Evolutionary conservation across 2,329 filamentous ascomycete genomes (phyloP).

Genomic region (Diaporthe sp.): DNA sequence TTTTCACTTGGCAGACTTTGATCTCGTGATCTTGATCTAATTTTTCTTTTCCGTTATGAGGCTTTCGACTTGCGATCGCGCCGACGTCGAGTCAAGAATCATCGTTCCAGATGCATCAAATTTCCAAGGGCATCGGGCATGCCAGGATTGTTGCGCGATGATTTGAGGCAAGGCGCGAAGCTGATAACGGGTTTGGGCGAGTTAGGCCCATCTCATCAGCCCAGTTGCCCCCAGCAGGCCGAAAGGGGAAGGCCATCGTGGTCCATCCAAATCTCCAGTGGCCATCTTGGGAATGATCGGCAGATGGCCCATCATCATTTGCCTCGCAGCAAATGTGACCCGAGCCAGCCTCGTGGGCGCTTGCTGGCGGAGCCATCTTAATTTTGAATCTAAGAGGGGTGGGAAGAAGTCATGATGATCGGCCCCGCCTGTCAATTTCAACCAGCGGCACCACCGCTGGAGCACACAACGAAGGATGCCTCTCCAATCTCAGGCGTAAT

Average conservation of each 20-base stretch:
- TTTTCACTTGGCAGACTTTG: neutral
- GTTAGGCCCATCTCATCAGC: constrained; percentile 14
- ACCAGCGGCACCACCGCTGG: constrained; percentile 26
- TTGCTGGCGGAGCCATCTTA: constrained; percentile 5
- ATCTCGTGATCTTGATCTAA: constrained; percentile 17
- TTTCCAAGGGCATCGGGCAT: neutral
- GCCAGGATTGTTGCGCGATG: constrained; percentile 4
- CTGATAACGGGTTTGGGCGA: constrained; percentile 5
- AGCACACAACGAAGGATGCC: neutral
- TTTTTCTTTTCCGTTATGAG: neutral
- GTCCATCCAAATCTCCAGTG: constrained; percentile 33
- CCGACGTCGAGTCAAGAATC: constrained; percentile 4
- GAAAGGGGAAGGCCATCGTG: constrained; percentile 28
- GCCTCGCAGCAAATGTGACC: constrained; percentile 22
- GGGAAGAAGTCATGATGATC: constrained; percentile 15
- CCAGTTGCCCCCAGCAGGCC: constrained; percentile 9
- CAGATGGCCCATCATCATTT: constrained; percentile 31
- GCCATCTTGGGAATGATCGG: constrained; percentile 33
- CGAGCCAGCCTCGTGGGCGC: constrained; percentile 28
- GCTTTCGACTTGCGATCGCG: neutral
- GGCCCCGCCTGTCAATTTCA: constrained; percentile 26
- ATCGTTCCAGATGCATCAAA: constrained; percentile 10
- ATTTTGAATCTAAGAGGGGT: neutral
- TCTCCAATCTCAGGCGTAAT: neutral
- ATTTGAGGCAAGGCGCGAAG: constrained; percentile 26